phyloP scores from a whole-genome alignment of 805 yeast genomes.

The Schwanniomyces vanrijiae region DNA sequence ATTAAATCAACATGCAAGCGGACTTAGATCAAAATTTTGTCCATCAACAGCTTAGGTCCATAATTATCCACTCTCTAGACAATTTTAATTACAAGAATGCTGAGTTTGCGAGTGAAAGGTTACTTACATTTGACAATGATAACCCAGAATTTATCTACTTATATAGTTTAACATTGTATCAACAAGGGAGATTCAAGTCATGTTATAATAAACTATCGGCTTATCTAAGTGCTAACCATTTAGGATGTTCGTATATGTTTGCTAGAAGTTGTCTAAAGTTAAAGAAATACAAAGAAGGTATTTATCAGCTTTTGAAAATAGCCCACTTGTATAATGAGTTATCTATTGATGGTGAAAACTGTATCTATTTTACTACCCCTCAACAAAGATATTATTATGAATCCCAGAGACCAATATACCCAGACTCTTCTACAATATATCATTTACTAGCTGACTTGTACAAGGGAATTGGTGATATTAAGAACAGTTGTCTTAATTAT shows the following conservation, averaged over 20 bases:
- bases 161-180: slow-evolving; percentile 65
- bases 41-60: slow-evolving; percentile 50
- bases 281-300: slow-evolving; percentile 60
- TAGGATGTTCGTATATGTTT: slow-evolving; percentile 76
- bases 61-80: slow-evolving; percentile 70
- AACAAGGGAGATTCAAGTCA: slow-evolving; percentile 58
- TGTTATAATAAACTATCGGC: slow-evolving; percentile 50
- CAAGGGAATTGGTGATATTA: slow-evolving; percentile 54
- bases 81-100: slow-evolving; percentile 72
- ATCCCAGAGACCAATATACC: slow-evolving; percentile 38
- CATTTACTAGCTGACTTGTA: slow-evolving; percentile 71
- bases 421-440: slow-evolving; percentile 71
- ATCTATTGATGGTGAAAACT: slow-evolving; percentile 1
- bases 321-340: slow-evolving; percentile 29
- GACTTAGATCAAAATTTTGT: slow-evolving; percentile 9
- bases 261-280: slow-evolving; percentile 65
- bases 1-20: slow-evolving; percentile 7
- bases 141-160: slow-evolving; percentile 65
- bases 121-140: slow-evolving; percentile 60
- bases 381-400: slow-evolving; percentile 37
- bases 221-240: slow-evolving; percentile 46
- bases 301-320: slow-evolving; percentile 39
- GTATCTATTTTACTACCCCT: slow-evolving; percentile 15
- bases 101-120: slow-evolving; percentile 81
- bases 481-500: slow-evolving; percentile 66